Evolutionary conservation across 2,329 filamentous ascomycete species (phyloP).

Genomic region (Phyllosticta citrichinensis): DNA sequence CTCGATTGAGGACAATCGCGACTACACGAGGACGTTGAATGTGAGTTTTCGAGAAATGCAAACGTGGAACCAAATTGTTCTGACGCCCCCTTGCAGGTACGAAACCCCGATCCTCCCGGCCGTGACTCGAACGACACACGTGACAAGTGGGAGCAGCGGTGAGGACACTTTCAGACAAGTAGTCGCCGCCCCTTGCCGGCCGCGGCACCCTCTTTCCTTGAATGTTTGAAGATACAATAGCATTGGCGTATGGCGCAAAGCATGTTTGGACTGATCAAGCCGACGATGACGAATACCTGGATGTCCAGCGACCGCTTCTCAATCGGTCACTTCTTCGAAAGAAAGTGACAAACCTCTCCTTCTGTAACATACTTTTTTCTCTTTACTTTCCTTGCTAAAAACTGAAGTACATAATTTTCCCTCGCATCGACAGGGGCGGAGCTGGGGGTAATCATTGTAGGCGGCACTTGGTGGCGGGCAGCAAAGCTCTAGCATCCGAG

Average conservation of each 20-base stretch:
- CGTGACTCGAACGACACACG: not conserved
- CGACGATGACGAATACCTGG: slow-evolving; percentile 2
- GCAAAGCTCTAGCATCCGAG: not conserved
- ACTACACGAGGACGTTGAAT: slow-evolving; percentile 39
- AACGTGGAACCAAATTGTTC: not conserved
- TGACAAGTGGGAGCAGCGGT: slow-evolving; percentile 3
- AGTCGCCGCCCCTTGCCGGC: not conserved
- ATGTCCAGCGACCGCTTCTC: slow-evolving; percentile 2
- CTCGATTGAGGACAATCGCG: slow-evolving; percentile 37
- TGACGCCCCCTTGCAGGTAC: slow-evolving; percentile 17
- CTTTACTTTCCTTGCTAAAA: slow-evolving; percentile 1
- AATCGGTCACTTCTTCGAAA: slow-evolving; percentile 1
- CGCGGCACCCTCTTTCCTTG: slow-evolving; percentile 6
- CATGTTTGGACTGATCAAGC: not conserved
- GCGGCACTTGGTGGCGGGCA: not conserved
- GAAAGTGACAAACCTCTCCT: slow-evolving; percentile 6
- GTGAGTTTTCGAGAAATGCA: slow-evolving; percentile 19
- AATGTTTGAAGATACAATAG: slow-evolving; percentile 10
- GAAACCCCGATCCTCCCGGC: slow-evolving; percentile 23
- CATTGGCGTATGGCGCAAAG: slow-evolving; percentile 7
- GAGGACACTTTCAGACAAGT: not conserved
- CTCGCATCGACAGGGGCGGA: not conserved
- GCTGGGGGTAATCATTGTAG: not conserved
- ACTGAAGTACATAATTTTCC: slow-evolving; percentile 8
- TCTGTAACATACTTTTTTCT: slow-evolving; percentile 9